phyloP scores from a whole-genome alignment of 2,329 filamentous ascomycete species.

The Fusarium virguliforme region DNA sequence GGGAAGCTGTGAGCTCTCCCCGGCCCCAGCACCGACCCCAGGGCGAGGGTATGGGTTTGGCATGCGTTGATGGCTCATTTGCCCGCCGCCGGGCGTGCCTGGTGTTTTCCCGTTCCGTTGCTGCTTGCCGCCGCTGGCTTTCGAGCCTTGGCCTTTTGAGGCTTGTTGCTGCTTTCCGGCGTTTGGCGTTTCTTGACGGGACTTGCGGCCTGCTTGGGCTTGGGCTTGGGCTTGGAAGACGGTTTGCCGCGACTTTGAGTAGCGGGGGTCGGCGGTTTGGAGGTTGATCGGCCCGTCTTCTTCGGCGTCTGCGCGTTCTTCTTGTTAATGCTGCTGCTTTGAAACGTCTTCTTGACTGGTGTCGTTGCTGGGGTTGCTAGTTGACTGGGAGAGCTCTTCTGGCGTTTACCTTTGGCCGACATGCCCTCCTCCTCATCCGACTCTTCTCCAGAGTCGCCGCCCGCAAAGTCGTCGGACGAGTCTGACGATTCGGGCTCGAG shows the following conservation, averaged over 20 bases:
- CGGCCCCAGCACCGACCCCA: constrained; percentile 18
- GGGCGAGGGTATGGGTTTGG: constrained; percentile 33
- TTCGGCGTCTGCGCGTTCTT: constrained; percentile 53
- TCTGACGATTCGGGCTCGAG: constrained; percentile 52
- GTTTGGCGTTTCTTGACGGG: constrained; percentile 34
- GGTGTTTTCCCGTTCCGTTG: constrained; percentile 21
- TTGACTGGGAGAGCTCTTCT: constrained; percentile 49
- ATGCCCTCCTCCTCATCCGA: constrained; percentile 44
- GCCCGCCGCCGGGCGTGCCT: constrained; percentile 4
- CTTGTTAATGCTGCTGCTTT: constrained; percentile 55
- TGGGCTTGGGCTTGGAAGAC: constrained; percentile 32
- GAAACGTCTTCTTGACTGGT: constrained; percentile 47
- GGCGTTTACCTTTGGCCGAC: constrained; percentile 57
- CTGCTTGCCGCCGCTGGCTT: constrained; percentile 30
- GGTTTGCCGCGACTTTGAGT: constrained; percentile 41
- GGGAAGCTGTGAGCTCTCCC: constrained; percentile 15
- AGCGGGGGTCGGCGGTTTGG: constrained; percentile 34
- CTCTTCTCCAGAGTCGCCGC: constrained; percentile 54
- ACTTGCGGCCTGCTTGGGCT: constrained; percentile 54
- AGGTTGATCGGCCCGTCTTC: constrained; percentile 40
- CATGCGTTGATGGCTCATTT: constrained; percentile 5
- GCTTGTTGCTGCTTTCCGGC: constrained; percentile 10
- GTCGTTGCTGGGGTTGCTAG: constrained; percentile 47
- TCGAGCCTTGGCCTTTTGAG: constrained; percentile 12
- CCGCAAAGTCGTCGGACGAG: constrained; percentile 56